Evolutionary conservation across 345 rosid species (phyloP).

Genomic region (Psidium guajava): DNA sequence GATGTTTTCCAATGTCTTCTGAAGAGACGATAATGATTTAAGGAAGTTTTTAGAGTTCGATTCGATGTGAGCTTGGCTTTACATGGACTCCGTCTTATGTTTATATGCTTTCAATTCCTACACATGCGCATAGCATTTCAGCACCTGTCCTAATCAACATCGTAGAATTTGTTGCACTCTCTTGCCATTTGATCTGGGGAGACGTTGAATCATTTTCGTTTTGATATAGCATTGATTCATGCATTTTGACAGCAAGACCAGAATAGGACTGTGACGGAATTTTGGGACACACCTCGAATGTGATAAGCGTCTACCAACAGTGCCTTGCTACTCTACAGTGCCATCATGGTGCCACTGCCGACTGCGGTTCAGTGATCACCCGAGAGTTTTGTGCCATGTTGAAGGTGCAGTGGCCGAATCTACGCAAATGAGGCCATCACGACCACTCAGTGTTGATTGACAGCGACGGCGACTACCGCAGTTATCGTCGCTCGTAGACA

Average conservation of each 20-base stretch:
- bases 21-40: neutral
- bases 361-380: neutral
- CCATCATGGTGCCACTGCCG: neutral
- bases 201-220: neutral
- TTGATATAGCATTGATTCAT: neutral
- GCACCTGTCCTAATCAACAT: neutral
- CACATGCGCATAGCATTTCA: neutral
- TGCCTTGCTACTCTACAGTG: neutral
- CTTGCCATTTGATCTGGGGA: neutral
- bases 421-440: neutral
- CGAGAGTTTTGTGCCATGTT: neutral
- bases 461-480: neutral
- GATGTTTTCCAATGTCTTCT: neutral
- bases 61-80: neutral
- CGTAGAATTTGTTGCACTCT: neutral
- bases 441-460: neutral
- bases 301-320: neutral
- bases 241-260: neutral
- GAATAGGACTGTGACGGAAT: neutral
- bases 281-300: rapidly evolving
- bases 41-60: neutral
- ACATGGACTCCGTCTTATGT: neutral
- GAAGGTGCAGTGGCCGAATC: neutral
- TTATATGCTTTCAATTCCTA: neutral
- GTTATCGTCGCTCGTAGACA: neutral